Evolutionary conservation across 305 asterid species (phyloP).

Genomic region (Lippia alba): DNA sequence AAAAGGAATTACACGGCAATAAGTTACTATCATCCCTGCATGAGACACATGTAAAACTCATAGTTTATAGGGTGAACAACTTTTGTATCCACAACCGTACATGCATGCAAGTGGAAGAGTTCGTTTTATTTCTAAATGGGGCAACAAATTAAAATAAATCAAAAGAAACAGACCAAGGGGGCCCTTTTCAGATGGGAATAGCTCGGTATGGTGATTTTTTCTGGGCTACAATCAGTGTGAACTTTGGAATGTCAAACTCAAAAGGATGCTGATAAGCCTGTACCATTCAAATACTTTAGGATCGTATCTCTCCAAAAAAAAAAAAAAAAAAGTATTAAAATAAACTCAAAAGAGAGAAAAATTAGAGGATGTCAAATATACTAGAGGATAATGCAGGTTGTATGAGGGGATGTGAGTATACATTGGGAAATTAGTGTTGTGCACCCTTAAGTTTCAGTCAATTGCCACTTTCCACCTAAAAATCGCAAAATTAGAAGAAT

Average conservation of each 20-base stretch:
- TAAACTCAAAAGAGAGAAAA: too few species aligned
- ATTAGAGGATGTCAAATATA: not conserved
- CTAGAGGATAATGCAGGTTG: too few species aligned
- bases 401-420: too few species aligned
- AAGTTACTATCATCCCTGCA: slow-evolving; percentile 78
- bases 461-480: too few species aligned
- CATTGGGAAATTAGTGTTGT: too few species aligned
- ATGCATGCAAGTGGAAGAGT: slow-evolving; percentile 48
- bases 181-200: slow-evolving; percentile 80
- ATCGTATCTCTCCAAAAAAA: slow-evolving; percentile 28
- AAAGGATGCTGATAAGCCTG: slow-evolving; percentile 90
- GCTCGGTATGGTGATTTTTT: slow-evolving; percentile 79
- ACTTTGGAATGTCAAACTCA: slow-evolving; percentile 76
- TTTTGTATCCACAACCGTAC: slow-evolving; percentile 82
- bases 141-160: slow-evolving; percentile 9
- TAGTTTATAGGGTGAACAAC: slow-evolving; percentile 78
- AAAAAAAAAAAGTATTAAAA: too few species aligned
- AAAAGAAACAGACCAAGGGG: slow-evolving; percentile 68
- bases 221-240: slow-evolving; percentile 82
- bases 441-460: too few species aligned
- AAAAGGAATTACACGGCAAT: slow-evolving; percentile 3
- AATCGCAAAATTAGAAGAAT: too few species aligned
- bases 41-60: slow-evolving; percentile 94
- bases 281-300: slow-evolving; percentile 20
- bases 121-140: slow-evolving; percentile 5